Base-by-base conservation (phyloP, 768 basidiomycete genomes). In the Cantharellus anzutake region DNA sequence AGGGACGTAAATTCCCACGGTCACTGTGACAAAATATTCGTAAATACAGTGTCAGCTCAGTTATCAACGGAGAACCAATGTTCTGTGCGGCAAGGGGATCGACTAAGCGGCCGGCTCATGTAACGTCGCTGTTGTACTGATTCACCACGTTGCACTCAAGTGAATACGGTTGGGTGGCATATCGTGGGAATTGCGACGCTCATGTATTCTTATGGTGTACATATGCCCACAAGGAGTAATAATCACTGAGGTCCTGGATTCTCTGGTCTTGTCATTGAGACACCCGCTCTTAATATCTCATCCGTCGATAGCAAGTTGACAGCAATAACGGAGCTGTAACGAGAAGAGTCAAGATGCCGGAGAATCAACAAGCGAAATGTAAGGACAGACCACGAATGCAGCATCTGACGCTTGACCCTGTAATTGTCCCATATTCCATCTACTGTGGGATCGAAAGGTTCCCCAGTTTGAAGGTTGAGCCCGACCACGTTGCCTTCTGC, bases 351-450 rank as follows among this genome's bases (percentile, higher is more conserved):
- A 7, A 29, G 51, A 2, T 61, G 55, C 63, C 68, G 63, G 68
- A 69, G 61, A 62, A 67, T 51, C 63, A 50, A 48, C 63, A 64
- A 58, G 66, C 61, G 64, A 59, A 59, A 63, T 59, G 41, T 42
- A 62, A 58, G 51, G 55, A 73, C 82, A 68, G 65, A 92, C 91
- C 88, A 89, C 67, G 91, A 94, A 68, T 97, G 93, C 52, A 99
- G 73, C 91, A 99, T 96, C 69, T 99, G 96, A 62, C 94, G 77
- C 76, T 99, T 99, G 62, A 99, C 96, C 64, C 96, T 78, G 69
- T 96, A 98, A 73, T 97, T 98, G 70, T 99, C 96, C 93, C 93
- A 99, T 37, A 99, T 83, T 42, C 96, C 96, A 68, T 92, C 86
- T 3, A 89, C 83, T 5, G 88, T 88, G 29, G 96, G 96, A 68